Evolutionary conservation across 2,329 filamentous ascomycete genomes (phyloP).

Genomic region (Exophiala mesophila): DNA sequence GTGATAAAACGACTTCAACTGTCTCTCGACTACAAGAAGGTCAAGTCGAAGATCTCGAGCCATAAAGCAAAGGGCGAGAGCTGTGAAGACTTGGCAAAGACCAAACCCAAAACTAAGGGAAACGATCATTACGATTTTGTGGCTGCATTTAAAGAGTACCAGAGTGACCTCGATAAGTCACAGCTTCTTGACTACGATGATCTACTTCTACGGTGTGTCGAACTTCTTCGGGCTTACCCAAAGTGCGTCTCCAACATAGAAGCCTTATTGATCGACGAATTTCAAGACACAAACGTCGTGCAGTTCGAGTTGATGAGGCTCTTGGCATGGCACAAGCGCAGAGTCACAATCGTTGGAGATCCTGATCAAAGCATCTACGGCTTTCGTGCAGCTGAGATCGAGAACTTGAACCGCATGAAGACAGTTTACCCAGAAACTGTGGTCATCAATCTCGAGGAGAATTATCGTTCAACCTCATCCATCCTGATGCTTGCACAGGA

Average conservation of each 20-base stretch:
- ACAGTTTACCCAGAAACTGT: constrained; percentile 71
- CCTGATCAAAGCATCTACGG: constrained; percentile 98
- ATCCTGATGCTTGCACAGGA: constrained; percentile 76
- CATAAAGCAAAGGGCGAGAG: constrained; percentile 55
- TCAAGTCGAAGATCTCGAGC: constrained; percentile 68
- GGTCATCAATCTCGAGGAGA: constrained; percentile 83
- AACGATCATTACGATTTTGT: constrained; percentile 62
- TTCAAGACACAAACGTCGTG: constrained; percentile 92
- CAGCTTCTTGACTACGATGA: constrained; percentile 95
- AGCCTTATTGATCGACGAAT: constrained; percentile 90
- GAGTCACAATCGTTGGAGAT: constrained; percentile 93
- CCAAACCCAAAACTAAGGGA: constrained; percentile 26
- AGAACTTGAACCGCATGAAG: constrained; percentile 76
- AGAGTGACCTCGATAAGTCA: constrained; percentile 65
- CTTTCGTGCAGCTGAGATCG: constrained; percentile 87
- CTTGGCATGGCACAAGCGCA: constrained; percentile 65
- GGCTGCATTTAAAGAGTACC: constrained; percentile 67
- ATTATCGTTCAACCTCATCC: constrained; percentile 84
- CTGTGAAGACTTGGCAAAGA: constrained; percentile 37
- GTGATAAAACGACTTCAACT: constrained; percentile 72
- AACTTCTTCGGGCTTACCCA: constrained; percentile 68
- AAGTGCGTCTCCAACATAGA: constrained; percentile 84
- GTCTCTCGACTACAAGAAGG: constrained; percentile 63
- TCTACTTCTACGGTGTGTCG: constrained; percentile 74
- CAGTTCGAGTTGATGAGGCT: constrained; percentile 93